Percentiles rank a stretch among this genome's conserved stretches.
Evolutionary conservation across 2,329 filamentous ascomycete species (phyloP).

Genomic region (Cordyceps farinosa): DNA sequence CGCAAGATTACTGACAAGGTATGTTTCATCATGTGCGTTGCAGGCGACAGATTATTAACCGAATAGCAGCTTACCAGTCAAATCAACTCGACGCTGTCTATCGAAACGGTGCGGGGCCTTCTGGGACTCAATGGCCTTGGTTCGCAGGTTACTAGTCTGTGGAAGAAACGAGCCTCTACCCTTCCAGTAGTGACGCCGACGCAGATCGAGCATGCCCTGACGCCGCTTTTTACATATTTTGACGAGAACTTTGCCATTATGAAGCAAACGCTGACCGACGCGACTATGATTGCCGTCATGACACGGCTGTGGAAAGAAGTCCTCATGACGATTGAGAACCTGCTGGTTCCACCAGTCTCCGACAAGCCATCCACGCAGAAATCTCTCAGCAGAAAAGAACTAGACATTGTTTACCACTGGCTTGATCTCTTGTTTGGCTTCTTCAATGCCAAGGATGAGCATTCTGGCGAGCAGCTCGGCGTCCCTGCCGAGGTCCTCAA

Average conservation of each 20-base stretch:
- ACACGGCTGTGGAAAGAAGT: slow-evolving; percentile 97
- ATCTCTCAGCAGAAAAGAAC: slow-evolving; percentile 78
- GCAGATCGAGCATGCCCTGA: slow-evolving; percentile 77
- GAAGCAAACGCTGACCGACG: slow-evolving; percentile 91
- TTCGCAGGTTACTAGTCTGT: slow-evolving; percentile 68
- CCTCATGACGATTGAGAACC: slow-evolving; percentile 80
- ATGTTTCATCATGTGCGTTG: slow-evolving; percentile 25
- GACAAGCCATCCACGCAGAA: slow-evolving; percentile 89
- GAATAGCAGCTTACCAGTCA: slow-evolving; percentile 73
- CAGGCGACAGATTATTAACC: slow-evolving; percentile 23
- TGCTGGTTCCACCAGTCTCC: slow-evolving; percentile 89
- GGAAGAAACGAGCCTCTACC: slow-evolving; percentile 57
- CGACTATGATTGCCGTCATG: slow-evolving; percentile 99
- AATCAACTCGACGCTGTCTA: slow-evolving; percentile 84
- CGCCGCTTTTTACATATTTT: slow-evolving; percentile 88
- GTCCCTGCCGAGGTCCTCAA: slow-evolving; percentile 90
- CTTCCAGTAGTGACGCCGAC: slow-evolving; percentile 58
- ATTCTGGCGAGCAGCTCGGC: slow-evolving; percentile 74
- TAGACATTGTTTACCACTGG: slow-evolving; percentile 95
- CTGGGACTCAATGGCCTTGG: slow-evolving; percentile 67
- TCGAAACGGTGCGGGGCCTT: slow-evolving; percentile 71
- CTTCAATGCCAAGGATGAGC: slow-evolving; percentile 89
- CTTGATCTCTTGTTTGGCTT: slow-evolving; percentile 86
- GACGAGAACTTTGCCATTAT: slow-evolving; percentile 99
- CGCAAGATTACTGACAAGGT: slow-evolving; percentile 97